phyloP scores from a whole-genome alignment of 163 green algal species.

The Scenedesmus sp. region DNA sequence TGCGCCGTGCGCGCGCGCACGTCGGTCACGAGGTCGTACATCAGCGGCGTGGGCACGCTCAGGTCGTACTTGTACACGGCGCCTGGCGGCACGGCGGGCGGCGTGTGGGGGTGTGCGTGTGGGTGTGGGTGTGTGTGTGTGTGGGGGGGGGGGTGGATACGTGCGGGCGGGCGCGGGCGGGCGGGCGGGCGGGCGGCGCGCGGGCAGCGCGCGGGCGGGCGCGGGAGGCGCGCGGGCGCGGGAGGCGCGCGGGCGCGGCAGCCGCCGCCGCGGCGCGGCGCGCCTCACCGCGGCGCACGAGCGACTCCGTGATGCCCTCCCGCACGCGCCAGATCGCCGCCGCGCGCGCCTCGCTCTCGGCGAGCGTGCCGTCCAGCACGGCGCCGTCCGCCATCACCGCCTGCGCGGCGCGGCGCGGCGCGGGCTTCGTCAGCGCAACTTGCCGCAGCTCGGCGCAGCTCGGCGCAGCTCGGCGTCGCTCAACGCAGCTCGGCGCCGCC shows the following conservation, averaged over 20 bases:
- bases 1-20: not conserved
- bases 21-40: conserved; percentile 65
- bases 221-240: too few species aligned
- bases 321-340: conserved; percentile 83
- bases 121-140: too few species aligned
- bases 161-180: too few species aligned
- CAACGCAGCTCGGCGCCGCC: not conserved
- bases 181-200: too few species aligned
- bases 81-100: conserved; percentile 45
- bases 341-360: conserved; percentile 69
- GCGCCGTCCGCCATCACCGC: conserved; percentile 45
- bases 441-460: not conserved
- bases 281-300: conserved; percentile 68
- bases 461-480: too few species aligned
- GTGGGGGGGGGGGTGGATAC: too few species aligned
- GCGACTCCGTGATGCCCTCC: conserved; percentile 87
- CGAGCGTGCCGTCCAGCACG: conserved; percentile 74
- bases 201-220: too few species aligned
- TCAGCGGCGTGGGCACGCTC: conserved; percentile 69
- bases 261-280: not conserved
- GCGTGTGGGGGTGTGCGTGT: too few species aligned
- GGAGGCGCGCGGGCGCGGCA: not conserved
- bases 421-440: not conserved
- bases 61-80: conserved; percentile 89
- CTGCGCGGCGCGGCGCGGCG: too few species aligned